Base-by-base conservation (phyloP, 352 stramenopile species). In the Thraustochytrium sp. region DNA sequence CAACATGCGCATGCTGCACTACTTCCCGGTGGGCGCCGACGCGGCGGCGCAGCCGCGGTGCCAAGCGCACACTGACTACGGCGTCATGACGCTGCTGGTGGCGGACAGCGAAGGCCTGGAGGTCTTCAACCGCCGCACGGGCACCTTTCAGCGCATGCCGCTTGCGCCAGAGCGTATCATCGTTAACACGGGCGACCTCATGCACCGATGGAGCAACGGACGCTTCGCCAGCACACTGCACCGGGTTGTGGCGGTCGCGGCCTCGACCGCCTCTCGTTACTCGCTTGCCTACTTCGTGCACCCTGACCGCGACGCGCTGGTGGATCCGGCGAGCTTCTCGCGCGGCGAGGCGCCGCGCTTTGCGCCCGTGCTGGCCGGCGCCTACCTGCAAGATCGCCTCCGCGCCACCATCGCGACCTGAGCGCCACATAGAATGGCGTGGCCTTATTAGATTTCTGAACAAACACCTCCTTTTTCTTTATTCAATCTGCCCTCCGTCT, bases 181-280 rank as follows among this genome's bases (percentile, higher is more conserved):
- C 4, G 64, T 76, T 11, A 76, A 76, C 36, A 31, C 74, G 21
- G 64, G 23, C 34, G 64, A 76, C 49, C 49, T 76, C 44, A 36
- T 76, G 64, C 21, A 44, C 4, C 42, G 64, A 3, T 76, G 37
- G 29, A 61, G 9, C 38, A 76, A 76, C 26, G 64, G 31, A 4
- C 9, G 42, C 9, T 76, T 76, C 23, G 64, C 31, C 5, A 63
- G 44, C 49, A 76, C 64, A 23, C 44, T 62, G 64, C 64, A 76
- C 49, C 42, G 64, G 4, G 64, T 76, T 5, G 31, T 37, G n/a
- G 9, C 56, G 13, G 16, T n/a, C 16, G 34, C 3, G 13, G 38
- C 8, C n/a, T 5, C 56, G 11, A 9, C 9, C 34, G 9, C 23
- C 16, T 29, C 13, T 4, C 56, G 56, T 3, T 68, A 38, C 56